phyloP scores from a whole-genome alignment of 805 yeast species.

The Lipomyces yamanashiensis region DNA sequence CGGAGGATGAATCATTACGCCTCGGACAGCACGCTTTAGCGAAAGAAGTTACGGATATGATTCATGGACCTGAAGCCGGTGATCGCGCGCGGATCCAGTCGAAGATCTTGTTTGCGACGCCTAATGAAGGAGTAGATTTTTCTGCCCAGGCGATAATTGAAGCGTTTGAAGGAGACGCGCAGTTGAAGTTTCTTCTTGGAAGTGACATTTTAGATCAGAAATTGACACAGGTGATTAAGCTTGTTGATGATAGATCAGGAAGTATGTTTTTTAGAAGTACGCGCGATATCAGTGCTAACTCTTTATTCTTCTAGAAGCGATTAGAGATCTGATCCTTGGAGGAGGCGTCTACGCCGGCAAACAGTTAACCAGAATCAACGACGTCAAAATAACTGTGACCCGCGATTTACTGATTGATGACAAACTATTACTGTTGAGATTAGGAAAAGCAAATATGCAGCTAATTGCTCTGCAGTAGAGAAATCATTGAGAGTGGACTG shows the following conservation, averaged over 20 bases:
- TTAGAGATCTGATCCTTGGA: slow-evolving; percentile 41
- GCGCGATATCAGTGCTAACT: neutral
- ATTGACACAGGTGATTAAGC: slow-evolving; percentile 58
- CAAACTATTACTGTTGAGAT: slow-evolving; percentile 64
- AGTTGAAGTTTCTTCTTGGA: slow-evolving; percentile 50
- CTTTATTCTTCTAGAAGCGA: slow-evolving; percentile 8
- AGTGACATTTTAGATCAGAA: slow-evolving; percentile 49
- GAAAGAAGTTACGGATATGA: slow-evolving; percentile 78
- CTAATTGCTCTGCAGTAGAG: slow-evolving; percentile 16
- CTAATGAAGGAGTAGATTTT: slow-evolving; percentile 51
- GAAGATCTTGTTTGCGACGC: slow-evolving; percentile 65
- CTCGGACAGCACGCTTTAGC: slow-evolving; percentile 80
- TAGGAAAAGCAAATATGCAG: slow-evolving; percentile 64
- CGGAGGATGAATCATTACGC: slow-evolving; percentile 62
- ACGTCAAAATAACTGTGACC: slow-evolving; percentile 56
- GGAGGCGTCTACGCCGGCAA: slow-evolving; percentile 79
- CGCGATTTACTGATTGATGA: slow-evolving; percentile 61
- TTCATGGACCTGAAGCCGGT: slow-evolving; percentile 84
- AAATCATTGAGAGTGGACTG: no score
- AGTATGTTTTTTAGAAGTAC: slow-evolving; percentile 38
- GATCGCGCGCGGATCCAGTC: slow-evolving; percentile 69
- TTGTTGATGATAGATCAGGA: slow-evolving; percentile 29
- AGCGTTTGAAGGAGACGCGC: slow-evolving; percentile 64
- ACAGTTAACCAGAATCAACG: slow-evolving; percentile 56
- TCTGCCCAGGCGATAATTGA: slow-evolving; percentile 52